phyloP scores from a whole-genome alignment of 495 filamentous ascomycete genomes.

The Penicillium cosmopolitanum region DNA sequence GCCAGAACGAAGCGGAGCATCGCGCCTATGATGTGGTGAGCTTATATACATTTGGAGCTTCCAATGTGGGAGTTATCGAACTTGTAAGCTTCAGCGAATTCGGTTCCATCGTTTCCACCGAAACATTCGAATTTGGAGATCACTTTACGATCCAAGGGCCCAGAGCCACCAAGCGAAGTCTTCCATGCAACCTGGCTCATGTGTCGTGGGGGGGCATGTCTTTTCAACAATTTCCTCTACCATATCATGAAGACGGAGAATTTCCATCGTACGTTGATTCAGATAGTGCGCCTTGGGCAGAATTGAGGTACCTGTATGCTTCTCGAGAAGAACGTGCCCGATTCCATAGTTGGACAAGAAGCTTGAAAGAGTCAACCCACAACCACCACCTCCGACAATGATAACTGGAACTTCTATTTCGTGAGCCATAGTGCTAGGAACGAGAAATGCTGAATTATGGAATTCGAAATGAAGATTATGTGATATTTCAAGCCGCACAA shows the following conservation, averaged over 20 bases:
- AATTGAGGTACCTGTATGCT: constrained; percentile 1
- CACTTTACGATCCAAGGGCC: background rate
- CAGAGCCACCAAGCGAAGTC: constrained; percentile 1
- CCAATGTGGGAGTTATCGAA: background rate
- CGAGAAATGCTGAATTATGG: no score
- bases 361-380: background rate
- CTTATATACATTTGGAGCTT: background rate
- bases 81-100: background rate
- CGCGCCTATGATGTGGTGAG: constrained; percentile 1
- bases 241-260: constrained; percentile 1
- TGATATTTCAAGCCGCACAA: background rate
- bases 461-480: background rate
- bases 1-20: background rate
- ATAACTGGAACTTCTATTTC: background rate
- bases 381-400: background rate
- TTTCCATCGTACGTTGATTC: constrained; percentile 1
- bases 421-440: background rate
- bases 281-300: background rate
- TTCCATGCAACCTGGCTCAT: constrained; percentile 3
- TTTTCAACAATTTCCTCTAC: background rate
- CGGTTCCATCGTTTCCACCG: constrained; percentile 1
- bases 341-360: constrained; percentile 2
- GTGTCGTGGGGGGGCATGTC: constrained; percentile 2
- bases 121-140: constrained; percentile 2
- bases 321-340: constrained; percentile 1